phyloP scores from a whole-genome alignment of 2,329 filamentous ascomycete genomes.

The Septoria linicola region DNA sequence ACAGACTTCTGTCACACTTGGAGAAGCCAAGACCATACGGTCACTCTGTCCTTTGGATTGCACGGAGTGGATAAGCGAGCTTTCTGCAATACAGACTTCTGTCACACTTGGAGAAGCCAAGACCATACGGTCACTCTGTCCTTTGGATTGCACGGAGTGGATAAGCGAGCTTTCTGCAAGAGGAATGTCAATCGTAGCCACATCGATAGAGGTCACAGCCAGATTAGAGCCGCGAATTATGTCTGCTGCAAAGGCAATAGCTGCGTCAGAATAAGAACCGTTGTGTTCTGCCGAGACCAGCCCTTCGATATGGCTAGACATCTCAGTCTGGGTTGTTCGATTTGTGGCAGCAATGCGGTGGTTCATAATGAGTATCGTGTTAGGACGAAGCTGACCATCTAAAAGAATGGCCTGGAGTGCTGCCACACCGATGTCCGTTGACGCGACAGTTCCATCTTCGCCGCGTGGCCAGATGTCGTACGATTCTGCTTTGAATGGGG shows the following conservation, averaged over 20 bases:
- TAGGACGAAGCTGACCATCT: background rate
- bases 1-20: background rate
- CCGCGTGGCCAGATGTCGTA: slow-evolving; percentile 3
- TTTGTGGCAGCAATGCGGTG: background rate
- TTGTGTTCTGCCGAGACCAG: background rate
- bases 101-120: too few species aligned
- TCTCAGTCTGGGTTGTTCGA: background rate
- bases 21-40: background rate
- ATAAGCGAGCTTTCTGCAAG: background rate
- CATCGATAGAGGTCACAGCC: background rate
- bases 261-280: background rate
- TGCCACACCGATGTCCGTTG: background rate
- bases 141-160: background rate
- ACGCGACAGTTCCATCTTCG: background rate
- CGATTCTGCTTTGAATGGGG: background rate
- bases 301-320: background rate
- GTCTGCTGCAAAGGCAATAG: background rate
- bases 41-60: background rate
- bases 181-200: too few species aligned
- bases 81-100: too few species aligned
- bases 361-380: background rate
- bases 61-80: background rate
- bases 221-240: background rate
- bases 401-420: background rate
- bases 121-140: background rate